Evolutionary conservation across 768 basidiomycete species (phyloP), one percentile per base, ranked within the genome.

Genomic region (Rhodotorula kratochvilovae): DNA sequence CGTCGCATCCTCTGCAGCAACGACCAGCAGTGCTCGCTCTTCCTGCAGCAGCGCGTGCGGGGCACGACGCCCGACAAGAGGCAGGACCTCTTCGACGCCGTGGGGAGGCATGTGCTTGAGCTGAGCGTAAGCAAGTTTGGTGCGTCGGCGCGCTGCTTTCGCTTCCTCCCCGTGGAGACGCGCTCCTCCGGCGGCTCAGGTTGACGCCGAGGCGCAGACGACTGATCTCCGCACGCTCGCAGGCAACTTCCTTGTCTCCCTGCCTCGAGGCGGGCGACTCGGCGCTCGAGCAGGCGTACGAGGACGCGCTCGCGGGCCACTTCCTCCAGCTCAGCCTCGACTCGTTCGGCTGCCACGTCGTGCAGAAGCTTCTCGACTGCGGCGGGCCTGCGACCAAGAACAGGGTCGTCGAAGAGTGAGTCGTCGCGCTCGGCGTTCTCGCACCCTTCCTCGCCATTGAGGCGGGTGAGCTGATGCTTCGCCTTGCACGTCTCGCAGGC

Each of bases 11-110:
- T 65, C 59, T 25, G 39, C 1, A 53, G 68, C 36, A 71, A 66
- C 64, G 73, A 74, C 51, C 73, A 74, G 61, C 73, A 74, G 59
- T 74, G 73, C 56, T 71, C 70, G n/a, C 59, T 74, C 27, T 74
- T 67, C 58, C 64, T 74, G n/a, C 73, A 74, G 58, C 73, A 74
- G 60, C 51, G 65, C 17, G 36, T 71, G n/a, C 43, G 45, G 51
- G 48, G 35, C 27, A 57, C 62, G 25, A 46, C 61, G 48, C 25
- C 11, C 6, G 67, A 54, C 1, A 39, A 31, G 33, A 59, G 48
- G 59, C 33, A 27, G 25, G 16, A 59, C n/a, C 50, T 74, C 35
- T 62, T 61, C 39, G 53, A 61, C 8, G 57, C 66, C 2, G 70
- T 74, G 16, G 66, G 54, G 4, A 19, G 29, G 27, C 12, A 62